Base-by-base conservation (phyloP, 2,329 filamentous ascomycete species). In the Botryotinia globosa region DNA sequence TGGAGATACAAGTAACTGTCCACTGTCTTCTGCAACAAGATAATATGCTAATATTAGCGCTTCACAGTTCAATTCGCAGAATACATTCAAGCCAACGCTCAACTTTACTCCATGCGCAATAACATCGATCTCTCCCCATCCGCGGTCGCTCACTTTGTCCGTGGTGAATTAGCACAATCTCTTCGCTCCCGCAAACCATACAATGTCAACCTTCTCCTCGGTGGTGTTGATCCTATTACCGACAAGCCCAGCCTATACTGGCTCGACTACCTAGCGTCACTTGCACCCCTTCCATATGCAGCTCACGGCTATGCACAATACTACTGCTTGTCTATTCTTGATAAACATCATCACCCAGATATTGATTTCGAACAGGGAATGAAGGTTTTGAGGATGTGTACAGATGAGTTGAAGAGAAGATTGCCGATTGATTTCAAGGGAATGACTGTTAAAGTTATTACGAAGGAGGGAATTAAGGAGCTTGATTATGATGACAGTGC, bases 341-440 rank as follows among this genome's bases (percentile, higher is more conserved):
- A 99, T 85, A 99, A 99, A 87, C 96, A 99, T 83, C 96, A 99
- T 83, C 93, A 98, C 81, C 95, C 96, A 65, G 92, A 98, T 81
- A 98, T 99, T 83, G 89, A 88, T 74, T 90, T 96, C 71, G 94
- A 92, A 75, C 89, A 97, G 83, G 96, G 96, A 73, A 89, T 97
- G 84, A 96, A 97, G 87, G 90, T 99, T 75, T 86, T 99, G 80
- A 91, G 89, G 79, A 92, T 98, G 91, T 99, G 96, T 85, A 96
- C 93, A 77, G 94, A 98, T 82, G 96, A 99, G 87, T 85, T 99
- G 81, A 97, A 98, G 89, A 90, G 96, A 82, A 90, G 97, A 84
- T 89, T 99, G 87, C 96, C 96, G 74, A 94, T 99, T 81, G 96
- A 99, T 83, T 99, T 98, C 89, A 99, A 99, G 88, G 96, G 96